A percentile compares a stretch with the other conserved stretches of the same genome.
Evolutionary conservation across 257 asterid genomes (phyloP).

Genomic region (Capsicum chinense): DNA sequence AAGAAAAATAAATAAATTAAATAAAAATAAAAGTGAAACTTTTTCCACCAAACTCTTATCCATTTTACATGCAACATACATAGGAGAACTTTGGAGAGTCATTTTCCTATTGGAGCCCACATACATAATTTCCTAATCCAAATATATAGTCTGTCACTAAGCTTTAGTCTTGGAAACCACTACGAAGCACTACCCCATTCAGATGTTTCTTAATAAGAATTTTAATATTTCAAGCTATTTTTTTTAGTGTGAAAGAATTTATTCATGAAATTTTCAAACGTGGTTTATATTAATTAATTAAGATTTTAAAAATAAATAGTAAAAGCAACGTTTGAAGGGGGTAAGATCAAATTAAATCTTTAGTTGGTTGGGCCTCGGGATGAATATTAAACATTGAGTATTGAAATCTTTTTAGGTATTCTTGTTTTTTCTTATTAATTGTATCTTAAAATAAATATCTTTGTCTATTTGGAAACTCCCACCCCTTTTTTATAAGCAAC

Average conservation of each 20-base stretch:
- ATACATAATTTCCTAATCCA: not conserved
- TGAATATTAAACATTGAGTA: not conserved
- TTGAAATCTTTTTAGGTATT: not conserved
- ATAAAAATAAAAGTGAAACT: not conserved
- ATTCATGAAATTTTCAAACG: too few relatives aligned
- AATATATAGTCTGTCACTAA: not conserved
- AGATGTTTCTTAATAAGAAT: not conserved
- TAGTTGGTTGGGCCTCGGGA: not conserved
- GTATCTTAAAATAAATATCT: too few relatives aligned
- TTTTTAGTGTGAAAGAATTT: too few relatives aligned
- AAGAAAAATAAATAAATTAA: not conserved
- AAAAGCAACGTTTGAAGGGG: not conserved
- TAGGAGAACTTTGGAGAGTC: not conserved
- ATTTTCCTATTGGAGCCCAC: not conserved
- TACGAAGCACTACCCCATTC: not conserved
- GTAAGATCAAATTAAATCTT: not conserved
- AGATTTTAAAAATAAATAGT: too few relatives aligned
- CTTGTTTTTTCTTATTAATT: too few relatives aligned
- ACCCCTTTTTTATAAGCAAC: too few relatives aligned
- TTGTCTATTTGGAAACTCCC: too few relatives aligned
- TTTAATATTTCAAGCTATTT: too few relatives aligned
- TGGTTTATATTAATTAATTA: too few relatives aligned
- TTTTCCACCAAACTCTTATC: slow-evolving; percentile 22
- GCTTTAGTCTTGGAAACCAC: not conserved
- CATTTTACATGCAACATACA: not conserved